Conservation (phyloP, 1,139 yeast genomes). For the Debaryomyces robertsiae region DNA sequence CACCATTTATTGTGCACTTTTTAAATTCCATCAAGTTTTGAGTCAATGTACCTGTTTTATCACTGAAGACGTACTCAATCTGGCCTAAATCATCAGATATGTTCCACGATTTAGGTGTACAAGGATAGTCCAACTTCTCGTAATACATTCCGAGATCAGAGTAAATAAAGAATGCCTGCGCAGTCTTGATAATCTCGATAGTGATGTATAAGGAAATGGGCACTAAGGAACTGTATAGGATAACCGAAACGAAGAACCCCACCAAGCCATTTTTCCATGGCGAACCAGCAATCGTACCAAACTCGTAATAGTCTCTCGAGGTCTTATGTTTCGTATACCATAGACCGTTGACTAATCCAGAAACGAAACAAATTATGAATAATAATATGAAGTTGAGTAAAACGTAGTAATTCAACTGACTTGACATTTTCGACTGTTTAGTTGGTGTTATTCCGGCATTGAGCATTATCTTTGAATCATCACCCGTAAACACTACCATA, state of each 20-base stretch:
- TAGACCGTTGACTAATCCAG: constrained; percentile 55
- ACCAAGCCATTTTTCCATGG: constrained; percentile 56
- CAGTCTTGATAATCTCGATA: constrained; percentile 60
- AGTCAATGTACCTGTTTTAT: constrained; percentile 63
- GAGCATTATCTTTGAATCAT: constrained; percentile 58
- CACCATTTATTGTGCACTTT: constrained; percentile 58
- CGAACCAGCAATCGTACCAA: constrained; percentile 52
- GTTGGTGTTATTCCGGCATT: constrained; percentile 62
- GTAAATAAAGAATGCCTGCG: constrained; percentile 59
- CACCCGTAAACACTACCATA: constrained; percentile 54
- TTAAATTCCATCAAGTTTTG: constrained; percentile 65
- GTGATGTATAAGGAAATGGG: constrained; percentile 63
- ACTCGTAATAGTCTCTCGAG: constrained; percentile 50
- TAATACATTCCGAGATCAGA: constrained; percentile 57
- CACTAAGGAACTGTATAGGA: constrained; percentile 58
- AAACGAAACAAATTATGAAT: constrained; percentile 52
- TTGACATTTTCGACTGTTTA: constrained; percentile 54
- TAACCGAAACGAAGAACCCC: constrained; percentile 53
- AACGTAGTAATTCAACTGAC: constrained; percentile 54
- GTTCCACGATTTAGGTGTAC: constrained; percentile 64
- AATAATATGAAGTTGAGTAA: constrained; percentile 48
- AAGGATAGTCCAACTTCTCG: constrained; percentile 54
- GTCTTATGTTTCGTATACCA: constrained; percentile 37
- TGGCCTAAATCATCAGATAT: constrained; percentile 69
- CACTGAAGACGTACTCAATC: constrained; percentile 62